phyloP scores from a whole-genome alignment of 2,329 filamentous ascomycete species.

The Colletotrichum gigasporum region DNA sequence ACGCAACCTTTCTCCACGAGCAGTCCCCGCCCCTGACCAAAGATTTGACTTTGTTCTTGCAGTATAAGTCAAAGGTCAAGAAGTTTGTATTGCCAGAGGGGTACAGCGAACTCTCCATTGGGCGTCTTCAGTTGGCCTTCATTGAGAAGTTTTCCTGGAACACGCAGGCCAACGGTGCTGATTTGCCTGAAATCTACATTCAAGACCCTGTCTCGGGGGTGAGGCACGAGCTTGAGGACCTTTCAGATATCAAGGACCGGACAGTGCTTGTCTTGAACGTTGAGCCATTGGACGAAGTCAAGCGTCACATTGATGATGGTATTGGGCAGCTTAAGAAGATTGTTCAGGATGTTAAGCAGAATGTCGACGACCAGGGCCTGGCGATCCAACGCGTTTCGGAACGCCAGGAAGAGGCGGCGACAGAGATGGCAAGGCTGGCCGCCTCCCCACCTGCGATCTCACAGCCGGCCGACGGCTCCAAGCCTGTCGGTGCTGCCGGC shows the following conservation, averaged over 20 bases:
- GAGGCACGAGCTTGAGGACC: conserved; percentile 94
- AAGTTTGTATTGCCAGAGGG: conserved; percentile 92
- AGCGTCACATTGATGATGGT: conserved; percentile 94
- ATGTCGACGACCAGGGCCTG: conserved; percentile 83
- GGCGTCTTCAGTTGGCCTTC: conserved; percentile 90
- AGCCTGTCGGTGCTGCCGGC: conserved; percentile 39
- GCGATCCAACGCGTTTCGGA: conserved; percentile 89
- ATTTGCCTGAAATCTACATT: conserved; percentile 96
- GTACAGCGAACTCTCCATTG: conserved; percentile 84
- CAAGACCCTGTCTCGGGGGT: conserved; percentile 96
- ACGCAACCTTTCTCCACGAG: conserved; percentile 65
- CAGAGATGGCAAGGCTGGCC: conserved; percentile 77
- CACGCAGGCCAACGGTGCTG: conserved; percentile 90
- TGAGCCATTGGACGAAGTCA: conserved; percentile 93
- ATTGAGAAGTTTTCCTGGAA: conserved; percentile 99
- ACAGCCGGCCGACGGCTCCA: conserved; percentile 52
- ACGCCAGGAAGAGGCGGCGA: conserved; percentile 87
- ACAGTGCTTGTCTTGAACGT: conserved; percentile 95
- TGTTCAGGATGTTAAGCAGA: conserved; percentile 86
- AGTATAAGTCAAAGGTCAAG: conserved; percentile 97
- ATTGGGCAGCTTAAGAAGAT: conserved; percentile 81
- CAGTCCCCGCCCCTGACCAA: conserved; percentile 77
- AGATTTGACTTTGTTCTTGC: conserved; percentile 91
- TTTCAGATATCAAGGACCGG: conserved; percentile 92
- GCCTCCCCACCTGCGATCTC: conserved; percentile 54